Conservation (phyloP, 1,284 basidiomycete species). For the Pisolithus thermaeus region DNA sequence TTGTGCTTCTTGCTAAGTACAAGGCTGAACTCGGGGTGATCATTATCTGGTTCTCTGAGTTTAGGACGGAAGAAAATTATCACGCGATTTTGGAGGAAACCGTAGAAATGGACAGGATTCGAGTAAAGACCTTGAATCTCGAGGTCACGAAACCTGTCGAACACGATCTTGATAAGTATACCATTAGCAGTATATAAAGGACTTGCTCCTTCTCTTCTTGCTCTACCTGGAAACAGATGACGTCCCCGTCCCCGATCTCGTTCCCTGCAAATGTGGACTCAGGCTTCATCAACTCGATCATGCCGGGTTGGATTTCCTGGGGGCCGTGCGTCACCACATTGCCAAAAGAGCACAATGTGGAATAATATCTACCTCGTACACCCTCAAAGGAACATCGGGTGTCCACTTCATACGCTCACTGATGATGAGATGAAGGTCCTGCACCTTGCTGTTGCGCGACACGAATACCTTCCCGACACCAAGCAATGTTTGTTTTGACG, state of each 20-base stretch:
- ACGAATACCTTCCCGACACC: conserved; percentile 93
- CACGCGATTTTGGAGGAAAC: conserved; percentile 97
- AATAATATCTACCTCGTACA: conserved; percentile 71
- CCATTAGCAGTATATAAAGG: background rate
- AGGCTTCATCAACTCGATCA: conserved; percentile 98
- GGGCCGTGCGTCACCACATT: background rate
- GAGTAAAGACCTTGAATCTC: conserved; percentile 90
- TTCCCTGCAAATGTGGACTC: conserved; percentile 94
- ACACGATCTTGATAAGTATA: conserved; percentile 2
- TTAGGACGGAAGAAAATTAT: conserved; percentile 97
- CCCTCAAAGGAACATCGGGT: conserved; percentile 88
- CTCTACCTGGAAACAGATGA: conserved; percentile 99
- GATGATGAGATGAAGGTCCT: conserved; percentile 79
- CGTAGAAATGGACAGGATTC: conserved; percentile 95
- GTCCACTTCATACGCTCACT: conserved; percentile 98
- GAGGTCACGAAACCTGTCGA: conserved; percentile 69
- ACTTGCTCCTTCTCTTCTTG: conserved; percentile 90
- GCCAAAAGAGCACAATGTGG: background rate
- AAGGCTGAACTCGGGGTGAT: conserved; percentile 83
- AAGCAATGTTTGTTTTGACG: conserved; percentile 82
- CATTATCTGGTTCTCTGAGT: conserved; percentile 73
- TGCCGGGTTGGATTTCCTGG: conserved; percentile 99
- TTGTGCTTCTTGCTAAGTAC: conserved; percentile 99
- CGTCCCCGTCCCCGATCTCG: conserved; percentile 99
- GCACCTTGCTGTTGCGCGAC: conserved; percentile 82